phyloP scores from a whole-genome alignment of 176 grass and related monocot species.

The Metroxylon sagu region DNA sequence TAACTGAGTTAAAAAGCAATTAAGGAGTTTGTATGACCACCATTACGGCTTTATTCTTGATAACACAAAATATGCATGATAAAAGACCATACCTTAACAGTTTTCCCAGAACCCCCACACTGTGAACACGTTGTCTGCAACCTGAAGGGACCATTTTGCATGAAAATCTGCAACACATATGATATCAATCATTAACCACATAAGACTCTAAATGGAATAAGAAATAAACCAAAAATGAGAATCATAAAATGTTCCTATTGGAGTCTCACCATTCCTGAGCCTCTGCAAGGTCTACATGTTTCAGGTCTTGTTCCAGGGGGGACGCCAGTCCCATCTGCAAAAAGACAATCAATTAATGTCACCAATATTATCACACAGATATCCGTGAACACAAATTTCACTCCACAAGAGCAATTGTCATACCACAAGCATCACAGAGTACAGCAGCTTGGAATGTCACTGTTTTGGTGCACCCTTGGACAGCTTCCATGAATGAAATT shows the following conservation, averaged over 20 bases:
- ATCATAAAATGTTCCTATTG: too few species aligned
- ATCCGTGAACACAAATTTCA: conserved; percentile 1
- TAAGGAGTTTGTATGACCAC: too few species aligned
- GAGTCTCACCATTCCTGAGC: conserved; percentile 47
- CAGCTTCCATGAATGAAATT: conserved; percentile 96
- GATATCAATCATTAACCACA: too few species aligned
- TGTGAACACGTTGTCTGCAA: conserved; percentile 68
- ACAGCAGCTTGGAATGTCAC: conserved; percentile 62
- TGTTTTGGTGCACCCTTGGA: conserved; percentile 86
- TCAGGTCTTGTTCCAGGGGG: conserved; percentile 89
- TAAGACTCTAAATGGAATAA: too few species aligned
- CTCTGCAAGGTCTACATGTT: conserved; percentile 74
- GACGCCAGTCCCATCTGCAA: conserved; percentile 70
- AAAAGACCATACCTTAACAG: conserved; percentile 39
- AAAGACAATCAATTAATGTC: conserved; percentile 6
- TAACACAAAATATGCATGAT: too few species aligned
- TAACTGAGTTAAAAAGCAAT: too few species aligned
- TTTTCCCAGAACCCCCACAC: conserved; percentile 82
- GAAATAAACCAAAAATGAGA: too few species aligned
- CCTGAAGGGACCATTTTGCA: conserved; percentile 86
- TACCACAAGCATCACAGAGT: conserved; percentile 67
- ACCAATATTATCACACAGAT: too few species aligned
- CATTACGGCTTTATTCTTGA: too few species aligned
- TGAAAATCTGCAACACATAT: conserved; percentile 36
- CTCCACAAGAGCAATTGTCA: conserved; percentile 21